Base-by-base conservation (phyloP, 768 basidiomycete genomes). In the Lactifluus pinguis region DNA sequence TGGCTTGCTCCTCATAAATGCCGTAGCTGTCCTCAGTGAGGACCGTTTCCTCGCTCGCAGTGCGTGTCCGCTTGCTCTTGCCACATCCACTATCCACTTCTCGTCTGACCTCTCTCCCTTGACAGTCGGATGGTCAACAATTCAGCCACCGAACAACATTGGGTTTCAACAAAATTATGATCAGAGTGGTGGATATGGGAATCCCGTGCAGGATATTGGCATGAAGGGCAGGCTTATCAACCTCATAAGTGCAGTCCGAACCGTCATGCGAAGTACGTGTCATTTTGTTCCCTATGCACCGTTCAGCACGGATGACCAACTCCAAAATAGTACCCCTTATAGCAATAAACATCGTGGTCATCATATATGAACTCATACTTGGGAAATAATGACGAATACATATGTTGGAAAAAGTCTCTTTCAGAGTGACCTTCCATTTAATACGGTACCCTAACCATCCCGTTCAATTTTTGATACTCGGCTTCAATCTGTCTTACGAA, bases 11-110 rank as follows among this genome's bases (percentile, higher is more conserved):
- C 77, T 98, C 70, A 83, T 94, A 68, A 98, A 99, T 72, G 92
- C 94, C 49, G 84, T 98, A 72, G 95, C 95, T 8, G 86, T 99
- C 60, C 79, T 99, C 63, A 95, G 86, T 69, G 95, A 99, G 74
- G 95, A 99, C 68, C 83, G 95, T 7, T 99, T 99, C 74, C 85
- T 99, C 57, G 88, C 93, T 21, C 79, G 86, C 71, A 93, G 94
- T 95, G 70, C 67, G 88, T 80, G 53, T 60, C 47, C 57, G 32
- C 30, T 44, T 34, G 19, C 54, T 47, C 41, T 39, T 39, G 42
- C 49, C 38, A 50, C 21, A 4, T 41, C 62, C 60, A 56, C 51
- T 65, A 6, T 9, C 72, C 60, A 1, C 25, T 25, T 38, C 41
- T 71, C 55, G 44, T 60, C 57, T 53, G 34, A 60, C 57, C 7